Conservation (phyloP, 75 land plant genomes). For the Azolla pinnata region DNA sequence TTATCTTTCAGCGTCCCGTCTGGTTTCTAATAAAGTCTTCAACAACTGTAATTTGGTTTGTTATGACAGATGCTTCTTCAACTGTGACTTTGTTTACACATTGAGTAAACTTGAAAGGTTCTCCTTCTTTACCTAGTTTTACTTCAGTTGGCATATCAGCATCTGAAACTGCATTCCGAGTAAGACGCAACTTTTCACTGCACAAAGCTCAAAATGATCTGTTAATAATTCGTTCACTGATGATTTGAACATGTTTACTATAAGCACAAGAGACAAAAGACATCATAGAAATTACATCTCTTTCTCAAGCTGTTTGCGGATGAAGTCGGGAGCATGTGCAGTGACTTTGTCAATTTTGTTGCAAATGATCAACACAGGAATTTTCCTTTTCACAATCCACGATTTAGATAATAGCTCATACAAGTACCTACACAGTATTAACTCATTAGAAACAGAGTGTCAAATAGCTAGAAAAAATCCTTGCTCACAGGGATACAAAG, state of each 20-base stretch:
- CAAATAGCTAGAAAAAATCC: no score
- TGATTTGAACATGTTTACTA: not conserved
- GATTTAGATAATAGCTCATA: slow-evolving; percentile 84
- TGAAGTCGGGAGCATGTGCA: slow-evolving; percentile 89
- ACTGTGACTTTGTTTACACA: slow-evolving; percentile 70
- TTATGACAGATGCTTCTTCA: slow-evolving; percentile 67
- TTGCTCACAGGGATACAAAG: no score
- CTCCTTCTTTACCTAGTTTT: slow-evolving; percentile 56
- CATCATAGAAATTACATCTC: slow-evolving; percentile 64
- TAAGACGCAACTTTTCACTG: slow-evolving; percentile 81
- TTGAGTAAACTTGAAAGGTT: slow-evolving; percentile 66
- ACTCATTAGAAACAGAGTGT: no score
- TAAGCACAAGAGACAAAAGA: not conserved
- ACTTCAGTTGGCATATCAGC: slow-evolving; percentile 67
- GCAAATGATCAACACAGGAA: slow-evolving; percentile 70
- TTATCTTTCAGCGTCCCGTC: slow-evolving; percentile 21
- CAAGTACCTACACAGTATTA: slow-evolving; percentile 51
- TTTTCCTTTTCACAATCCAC: slow-evolving; percentile 65
- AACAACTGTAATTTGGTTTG: slow-evolving; percentile 49
- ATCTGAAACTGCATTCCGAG: slow-evolving; percentile 60
- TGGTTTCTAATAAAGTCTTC: slow-evolving; percentile 78
- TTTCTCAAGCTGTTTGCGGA: slow-evolving; percentile 85
- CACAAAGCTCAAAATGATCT: slow-evolving; percentile 6
- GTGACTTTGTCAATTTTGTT: slow-evolving; percentile 94
- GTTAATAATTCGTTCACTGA: no score